Evolutionary conservation across 2,329 filamentous ascomycete species (phyloP).

Genomic region (Fusarium veterinarium): DNA sequence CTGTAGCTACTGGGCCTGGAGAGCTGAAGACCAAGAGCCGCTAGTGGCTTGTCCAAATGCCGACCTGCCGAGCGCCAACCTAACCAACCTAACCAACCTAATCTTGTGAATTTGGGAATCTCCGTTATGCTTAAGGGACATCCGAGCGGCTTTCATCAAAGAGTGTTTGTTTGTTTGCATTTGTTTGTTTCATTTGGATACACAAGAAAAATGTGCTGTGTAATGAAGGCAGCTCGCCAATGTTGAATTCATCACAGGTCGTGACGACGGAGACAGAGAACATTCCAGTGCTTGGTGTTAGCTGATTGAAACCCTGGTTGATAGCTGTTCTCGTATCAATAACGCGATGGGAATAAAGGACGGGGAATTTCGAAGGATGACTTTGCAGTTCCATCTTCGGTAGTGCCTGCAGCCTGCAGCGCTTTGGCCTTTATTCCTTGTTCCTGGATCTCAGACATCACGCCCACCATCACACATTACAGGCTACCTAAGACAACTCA

Average conservation of each 20-base stretch:
- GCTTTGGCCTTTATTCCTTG: neutral
- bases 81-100: neutral
- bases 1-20: constrained; percentile 10
- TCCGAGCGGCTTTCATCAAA: neutral
- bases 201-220: neutral
- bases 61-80: constrained; percentile 25
- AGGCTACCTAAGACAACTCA: neutral
- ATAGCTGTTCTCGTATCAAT: neutral
- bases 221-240: constrained; percentile 31
- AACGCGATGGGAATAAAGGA: neutral
- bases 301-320: neutral
- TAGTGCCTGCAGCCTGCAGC: neutral
- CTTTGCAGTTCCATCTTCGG: constrained; percentile 2
- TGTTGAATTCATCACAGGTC: neutral
- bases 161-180: neutral
- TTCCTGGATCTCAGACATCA: neutral
- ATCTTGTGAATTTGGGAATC: neutral
- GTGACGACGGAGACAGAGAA: neutral
- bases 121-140: neutral
- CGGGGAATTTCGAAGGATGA: neutral
- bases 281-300: neutral
- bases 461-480: neutral
- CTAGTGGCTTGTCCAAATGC: constrained; percentile 33
- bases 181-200: neutral
- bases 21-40: constrained; percentile 37